phyloP scores from a whole-genome alignment of 805 yeast genomes.

The Hanseniaspora meyeri region DNA sequence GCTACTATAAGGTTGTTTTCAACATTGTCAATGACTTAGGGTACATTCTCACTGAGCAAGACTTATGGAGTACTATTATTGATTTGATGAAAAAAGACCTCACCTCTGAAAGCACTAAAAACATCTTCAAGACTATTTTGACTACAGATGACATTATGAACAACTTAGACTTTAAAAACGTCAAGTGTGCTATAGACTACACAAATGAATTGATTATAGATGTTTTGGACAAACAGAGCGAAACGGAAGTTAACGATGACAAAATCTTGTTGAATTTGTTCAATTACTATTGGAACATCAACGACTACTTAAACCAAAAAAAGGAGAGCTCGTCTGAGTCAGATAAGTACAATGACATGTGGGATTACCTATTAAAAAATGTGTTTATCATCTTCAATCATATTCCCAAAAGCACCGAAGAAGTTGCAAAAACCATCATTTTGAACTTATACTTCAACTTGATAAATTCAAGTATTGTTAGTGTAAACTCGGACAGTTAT shows the following conservation, averaged over 20 bases:
- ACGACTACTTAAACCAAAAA: slow-evolving; percentile 1
- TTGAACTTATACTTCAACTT: slow-evolving; percentile 6
- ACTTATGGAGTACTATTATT: background rate
- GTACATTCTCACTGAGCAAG: background rate
- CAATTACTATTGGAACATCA: slow-evolving; percentile 8
- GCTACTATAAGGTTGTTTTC: background rate
- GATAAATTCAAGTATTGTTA: background rate
- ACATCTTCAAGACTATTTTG: slow-evolving; percentile 1
- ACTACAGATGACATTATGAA: slow-evolving; percentile 6
- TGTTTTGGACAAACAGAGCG: background rate
- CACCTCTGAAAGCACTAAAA: background rate
- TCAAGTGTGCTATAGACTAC: background rate
- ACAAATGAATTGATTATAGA: background rate
- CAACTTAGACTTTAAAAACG: background rate
- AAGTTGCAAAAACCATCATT: background rate
- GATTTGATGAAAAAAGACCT: background rate
- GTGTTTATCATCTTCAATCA: background rate
- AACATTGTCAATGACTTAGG: slow-evolving; percentile 5
- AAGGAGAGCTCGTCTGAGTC: no score
- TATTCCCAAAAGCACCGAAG: background rate
- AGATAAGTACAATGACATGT: background rate
- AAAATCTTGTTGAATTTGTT: background rate
- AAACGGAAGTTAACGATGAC: background rate
- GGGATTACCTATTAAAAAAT: background rate
- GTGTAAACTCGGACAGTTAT: background rate